These are phyloP conservation scores for Xerocomellus dryophilus DNA, from an alignment of 768 basidiomycete species.

Conservation along the genomic window DNA sequence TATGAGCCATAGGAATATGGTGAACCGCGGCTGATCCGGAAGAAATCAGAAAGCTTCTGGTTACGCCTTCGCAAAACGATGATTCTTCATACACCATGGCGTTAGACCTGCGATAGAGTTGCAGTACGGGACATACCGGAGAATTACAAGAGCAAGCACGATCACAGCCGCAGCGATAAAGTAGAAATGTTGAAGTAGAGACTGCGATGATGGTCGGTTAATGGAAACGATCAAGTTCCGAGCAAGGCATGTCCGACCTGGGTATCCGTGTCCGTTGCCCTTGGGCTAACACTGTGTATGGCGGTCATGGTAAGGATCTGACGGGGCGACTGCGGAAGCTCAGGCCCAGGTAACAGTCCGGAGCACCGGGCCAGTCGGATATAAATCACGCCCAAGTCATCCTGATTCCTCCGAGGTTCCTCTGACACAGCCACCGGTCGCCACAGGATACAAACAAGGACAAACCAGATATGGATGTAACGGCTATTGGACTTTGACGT, in stretches of 20 bases:
- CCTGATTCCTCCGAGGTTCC: too few species aligned
- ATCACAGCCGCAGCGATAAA: slow-evolving; percentile 18
- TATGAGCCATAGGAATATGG: slow-evolving; percentile 1
- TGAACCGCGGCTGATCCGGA: not conserved
- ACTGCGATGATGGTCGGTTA: slow-evolving; percentile 9
- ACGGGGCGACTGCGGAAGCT: not conserved
- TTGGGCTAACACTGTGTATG: not conserved
- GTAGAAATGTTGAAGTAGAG: slow-evolving; percentile 25
- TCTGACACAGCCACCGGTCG: slow-evolving; percentile 10
- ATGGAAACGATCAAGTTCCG: not conserved
- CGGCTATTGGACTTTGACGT: slow-evolving; percentile 1
- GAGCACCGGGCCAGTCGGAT: not conserved
- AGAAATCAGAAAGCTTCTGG: slow-evolving; percentile 20
- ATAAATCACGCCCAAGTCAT: not conserved
- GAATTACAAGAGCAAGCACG: slow-evolving; percentile 13
- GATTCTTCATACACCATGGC: slow-evolving; percentile 9
- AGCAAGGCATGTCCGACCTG: slow-evolving; percentile 12
- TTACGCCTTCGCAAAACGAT: slow-evolving; percentile 24
- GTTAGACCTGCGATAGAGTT: slow-evolving; percentile 2
- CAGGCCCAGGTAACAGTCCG: not conserved
- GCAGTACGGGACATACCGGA: slow-evolving; percentile 16
- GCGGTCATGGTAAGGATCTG: slow-evolving; percentile 4
- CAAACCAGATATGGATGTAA: slow-evolving; percentile 12
- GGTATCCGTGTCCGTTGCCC: not conserved
- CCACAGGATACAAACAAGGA: slow-evolving; percentile 24